phyloP scores from a whole-genome alignment of 2,329 filamentous ascomycete genomes.

The Raffaelea albimanens region DNA sequence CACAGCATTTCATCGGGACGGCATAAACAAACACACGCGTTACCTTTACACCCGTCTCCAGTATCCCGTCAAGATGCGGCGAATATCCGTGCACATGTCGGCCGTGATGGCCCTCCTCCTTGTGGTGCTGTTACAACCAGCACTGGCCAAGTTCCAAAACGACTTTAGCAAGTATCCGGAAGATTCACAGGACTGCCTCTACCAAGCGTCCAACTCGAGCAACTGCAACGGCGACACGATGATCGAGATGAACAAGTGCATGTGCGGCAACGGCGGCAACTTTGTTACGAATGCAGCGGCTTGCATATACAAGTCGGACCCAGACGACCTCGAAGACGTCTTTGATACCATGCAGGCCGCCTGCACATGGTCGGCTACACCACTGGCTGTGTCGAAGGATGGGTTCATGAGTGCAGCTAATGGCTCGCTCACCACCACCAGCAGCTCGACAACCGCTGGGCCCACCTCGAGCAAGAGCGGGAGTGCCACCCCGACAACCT shows the following conservation, averaged over 20 bases:
- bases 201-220: slow-evolving; percentile 27
- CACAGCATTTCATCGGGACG: background rate
- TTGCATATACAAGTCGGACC: slow-evolving; percentile 31
- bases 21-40: background rate
- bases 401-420: slow-evolving; percentile 29
- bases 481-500: slow-evolving; percentile 7
- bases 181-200: slow-evolving; percentile 32
- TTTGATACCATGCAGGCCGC: slow-evolving; percentile 33
- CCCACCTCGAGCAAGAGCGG: slow-evolving; percentile 9
- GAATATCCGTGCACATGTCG: background rate
- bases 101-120: background rate
- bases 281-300: slow-evolving; percentile 37
- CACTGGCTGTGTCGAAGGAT: slow-evolving; percentile 29
- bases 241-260: slow-evolving; percentile 34
- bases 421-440: slow-evolving; percentile 1
- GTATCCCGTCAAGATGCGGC: background rate
- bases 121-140: slow-evolving; percentile 1
- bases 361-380: slow-evolving; percentile 34
- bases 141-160: slow-evolving; percentile 14
- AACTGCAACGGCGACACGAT: slow-evolving; percentile 31
- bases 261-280: slow-evolving; percentile 38
- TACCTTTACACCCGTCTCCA: too few relatives aligned
- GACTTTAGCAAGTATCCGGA: slow-evolving; percentile 35
- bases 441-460: slow-evolving; percentile 5
- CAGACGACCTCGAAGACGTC: slow-evolving; percentile 28